Conservation (phyloP, 2,329 filamentous ascomycete species). For the Colletotrichum trifolii region DNA sequence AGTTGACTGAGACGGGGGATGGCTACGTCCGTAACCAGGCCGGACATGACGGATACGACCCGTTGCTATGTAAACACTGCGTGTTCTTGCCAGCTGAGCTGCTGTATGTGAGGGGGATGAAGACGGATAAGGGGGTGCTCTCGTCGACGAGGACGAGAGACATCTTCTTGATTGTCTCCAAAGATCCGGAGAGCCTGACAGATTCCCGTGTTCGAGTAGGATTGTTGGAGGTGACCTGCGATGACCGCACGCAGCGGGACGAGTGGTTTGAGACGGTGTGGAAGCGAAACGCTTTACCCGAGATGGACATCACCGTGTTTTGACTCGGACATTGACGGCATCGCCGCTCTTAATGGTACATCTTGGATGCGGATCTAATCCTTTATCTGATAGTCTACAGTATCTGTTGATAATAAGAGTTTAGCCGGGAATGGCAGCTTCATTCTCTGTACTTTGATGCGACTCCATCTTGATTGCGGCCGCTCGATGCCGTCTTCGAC, state of each 20-base stretch:
- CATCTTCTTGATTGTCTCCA: constrained; percentile 7
- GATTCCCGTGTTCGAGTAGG: neutral
- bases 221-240: constrained; percentile 9
- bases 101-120: constrained; percentile 7
- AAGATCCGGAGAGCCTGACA: neutral
- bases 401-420: no score
- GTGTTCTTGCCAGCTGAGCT: constrained; percentile 6
- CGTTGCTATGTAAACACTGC: neutral
- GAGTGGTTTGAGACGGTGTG: neutral
- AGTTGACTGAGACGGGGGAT: neutral
- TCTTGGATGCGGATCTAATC: no score
- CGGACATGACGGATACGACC: no score
- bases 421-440: no score
- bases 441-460: no score
- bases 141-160: constrained; percentile 2
- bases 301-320: neutral
- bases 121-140: neutral
- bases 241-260: neutral
- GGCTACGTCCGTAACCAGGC: neutral
- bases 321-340: neutral
- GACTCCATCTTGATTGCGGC: no score
- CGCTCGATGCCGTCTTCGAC: neutral
- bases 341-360: no score
- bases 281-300: neutral
- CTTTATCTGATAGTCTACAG: no score